Base-by-base conservation (phyloP, 2,329 filamentous ascomycete genomes). In the Colletotrichum sp. region DNA sequence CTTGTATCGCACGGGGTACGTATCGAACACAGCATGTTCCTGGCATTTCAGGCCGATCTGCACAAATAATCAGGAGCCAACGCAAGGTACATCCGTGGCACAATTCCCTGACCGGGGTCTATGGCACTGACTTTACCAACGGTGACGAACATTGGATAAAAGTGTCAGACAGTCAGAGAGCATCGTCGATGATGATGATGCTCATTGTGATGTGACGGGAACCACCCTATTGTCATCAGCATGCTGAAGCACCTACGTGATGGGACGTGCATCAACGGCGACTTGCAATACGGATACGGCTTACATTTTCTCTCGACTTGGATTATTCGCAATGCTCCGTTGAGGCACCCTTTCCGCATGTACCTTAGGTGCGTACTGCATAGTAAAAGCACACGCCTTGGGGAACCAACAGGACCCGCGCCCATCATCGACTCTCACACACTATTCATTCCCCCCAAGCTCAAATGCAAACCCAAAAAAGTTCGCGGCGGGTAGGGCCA, bases 51-150 rank as follows among this genome's bases (percentile, higher is more conserved):
- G 55, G 72, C 61, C 34, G 72, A 75, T 72, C 72, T 75, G 63
- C 72, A 75, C 72, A 75, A 75, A 63, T 75, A 66, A 57, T 72
- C 58, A 71, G 67, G 71, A 65, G 43, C 34, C 32, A 24, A 21
- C 24, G 32, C 48, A 71, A 60, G 43, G 60, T 60, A 71, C 34
- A 71, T 74, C 58, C 60, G 60, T 52, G 65, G 65, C 65, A 71
- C 52, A 69, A 48, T 12, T 32, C 63, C 36, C 63, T 36, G 63
- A 65, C n/a, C 16, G 60, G 38, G 38, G 38, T n/a, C 38, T 48
- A n/a, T 48, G 38, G 38, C 38, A 48, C 38, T 48, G 38, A n/a
- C 38, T 48, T 48, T 52, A 60, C 60, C 61, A 66, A 66, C 24
- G 48, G 38, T 48, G 38, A 48, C n/a, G 38, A 48, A 48, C 38